Conservation (phyloP, 2,329 filamentous ascomycete species). For the Esteya vermicola region DNA sequence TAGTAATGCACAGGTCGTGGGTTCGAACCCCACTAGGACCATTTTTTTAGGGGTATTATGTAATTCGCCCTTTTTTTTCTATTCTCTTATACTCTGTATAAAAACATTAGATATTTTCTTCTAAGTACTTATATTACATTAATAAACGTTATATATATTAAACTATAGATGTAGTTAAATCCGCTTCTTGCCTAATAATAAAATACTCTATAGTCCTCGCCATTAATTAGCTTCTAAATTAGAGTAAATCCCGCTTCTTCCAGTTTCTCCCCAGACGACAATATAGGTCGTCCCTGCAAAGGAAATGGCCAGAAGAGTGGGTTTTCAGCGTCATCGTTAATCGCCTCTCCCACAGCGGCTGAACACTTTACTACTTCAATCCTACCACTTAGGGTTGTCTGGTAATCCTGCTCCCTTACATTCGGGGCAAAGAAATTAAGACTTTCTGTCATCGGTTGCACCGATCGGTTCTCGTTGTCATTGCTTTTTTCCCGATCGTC, state of each 20-base stretch:
- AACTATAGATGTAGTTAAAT: no score
- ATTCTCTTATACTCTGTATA: no score
- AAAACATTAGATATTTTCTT: no score
- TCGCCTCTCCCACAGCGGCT: no score
- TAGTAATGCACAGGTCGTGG: slow-evolving; percentile 14
- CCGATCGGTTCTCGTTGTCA: slow-evolving; percentile 7
- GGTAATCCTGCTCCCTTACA: slow-evolving; percentile 30
- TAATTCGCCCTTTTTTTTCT: background rate
- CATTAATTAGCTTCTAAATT: slow-evolving; percentile 15
- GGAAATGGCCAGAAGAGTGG: slow-evolving; percentile 48
- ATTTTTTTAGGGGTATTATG: slow-evolving; percentile 2
- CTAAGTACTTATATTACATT: no score
- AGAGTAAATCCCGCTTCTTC: slow-evolving; percentile 37
- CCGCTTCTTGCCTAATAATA: no score
- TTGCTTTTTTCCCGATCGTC: background rate
- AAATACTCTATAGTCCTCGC: background rate
- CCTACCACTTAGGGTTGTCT: no score
- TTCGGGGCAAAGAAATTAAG: slow-evolving; percentile 44
- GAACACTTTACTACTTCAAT: no score
- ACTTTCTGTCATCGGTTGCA: slow-evolving; percentile 33
- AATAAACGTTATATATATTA: no score
- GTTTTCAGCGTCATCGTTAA: slow-evolving; percentile 34
- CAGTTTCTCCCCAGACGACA: slow-evolving; percentile 31
- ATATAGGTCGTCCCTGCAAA: slow-evolving; percentile 41
- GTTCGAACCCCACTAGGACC: slow-evolving; percentile 14